phyloP scores from a whole-genome alignment of 768 basidiomycete species.

The Imleria badia region DNA sequence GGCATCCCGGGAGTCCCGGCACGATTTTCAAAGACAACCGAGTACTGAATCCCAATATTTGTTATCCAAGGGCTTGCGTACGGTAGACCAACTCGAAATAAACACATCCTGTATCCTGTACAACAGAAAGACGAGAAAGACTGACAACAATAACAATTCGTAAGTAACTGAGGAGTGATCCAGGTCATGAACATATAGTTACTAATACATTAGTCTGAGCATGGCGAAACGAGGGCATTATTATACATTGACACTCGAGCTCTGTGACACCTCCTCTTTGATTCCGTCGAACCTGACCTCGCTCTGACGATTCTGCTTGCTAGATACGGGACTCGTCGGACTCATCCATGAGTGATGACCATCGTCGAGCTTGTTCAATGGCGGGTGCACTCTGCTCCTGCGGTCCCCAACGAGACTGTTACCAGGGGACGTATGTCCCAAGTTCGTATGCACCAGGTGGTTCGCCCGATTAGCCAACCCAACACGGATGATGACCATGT shows the following conservation, averaged over 20 bases:
- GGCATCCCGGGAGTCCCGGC: no score
- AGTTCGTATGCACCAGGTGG: background rate
- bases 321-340: background rate
- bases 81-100: no score
- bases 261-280: background rate
- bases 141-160: background rate
- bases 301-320: background rate
- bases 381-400: background rate
- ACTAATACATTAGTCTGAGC: background rate
- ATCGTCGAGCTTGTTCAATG: background rate
- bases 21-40: no score
- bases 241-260: background rate
- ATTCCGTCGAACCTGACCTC: background rate
- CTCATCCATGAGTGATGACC: background rate
- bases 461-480: constrained; percentile 15
- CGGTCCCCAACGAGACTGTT: background rate
- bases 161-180: background rate
- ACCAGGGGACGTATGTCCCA: background rate
- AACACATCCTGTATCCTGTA: no score
- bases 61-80: no score
- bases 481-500: constrained; percentile 43
- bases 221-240: background rate
- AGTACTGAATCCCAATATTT: no score
- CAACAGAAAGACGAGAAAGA: background rate
- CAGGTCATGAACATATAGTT: background rate